Conservation (phyloP, 1,284 basidiomycete genomes). For the Cryptococcus neoformans region DNA sequence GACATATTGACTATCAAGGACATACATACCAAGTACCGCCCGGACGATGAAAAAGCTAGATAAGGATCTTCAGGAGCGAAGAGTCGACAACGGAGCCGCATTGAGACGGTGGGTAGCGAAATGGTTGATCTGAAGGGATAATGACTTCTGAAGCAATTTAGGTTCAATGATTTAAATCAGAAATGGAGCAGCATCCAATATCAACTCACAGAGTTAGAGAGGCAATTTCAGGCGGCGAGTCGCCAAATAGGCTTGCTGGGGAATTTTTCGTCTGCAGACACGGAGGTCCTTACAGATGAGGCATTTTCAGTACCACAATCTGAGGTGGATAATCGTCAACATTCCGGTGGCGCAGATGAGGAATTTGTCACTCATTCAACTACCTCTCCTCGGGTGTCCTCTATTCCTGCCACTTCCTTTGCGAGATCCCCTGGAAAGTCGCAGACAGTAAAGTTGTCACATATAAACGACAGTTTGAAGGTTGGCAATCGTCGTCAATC, state of each 20-base stretch:
- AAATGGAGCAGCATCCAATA: constrained; percentile 27
- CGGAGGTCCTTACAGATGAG: constrained; percentile 26
- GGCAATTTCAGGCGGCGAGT: constrained; percentile 13
- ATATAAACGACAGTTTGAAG: too few relatives aligned
- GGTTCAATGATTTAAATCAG: constrained; percentile 30
- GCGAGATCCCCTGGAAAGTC: too few relatives aligned
- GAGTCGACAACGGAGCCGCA: constrained; percentile 92
- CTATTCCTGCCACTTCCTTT: too few relatives aligned
- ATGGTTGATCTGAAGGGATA: background rate
- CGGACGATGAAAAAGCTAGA: constrained; percentile 92
- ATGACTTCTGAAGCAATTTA: constrained; percentile 4
- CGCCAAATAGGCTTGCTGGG: background rate
- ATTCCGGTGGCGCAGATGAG: too few relatives aligned
- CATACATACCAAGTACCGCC: constrained; percentile 83
- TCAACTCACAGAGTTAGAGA: constrained; percentile 33
- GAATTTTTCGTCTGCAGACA: constrained; percentile 1
- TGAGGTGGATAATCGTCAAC: background rate
- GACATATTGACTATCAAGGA: constrained; percentile 40
- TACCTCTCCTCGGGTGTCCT: too few relatives aligned
- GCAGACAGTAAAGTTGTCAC: too few relatives aligned
- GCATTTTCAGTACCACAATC: background rate
- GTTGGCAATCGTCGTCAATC: too few relatives aligned
- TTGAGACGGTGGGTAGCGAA: constrained; percentile 59
- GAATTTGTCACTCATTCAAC: too few relatives aligned
- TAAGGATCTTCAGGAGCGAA: constrained; percentile 82